Percentiles rank a stretch among this genome's conserved stretches.
Conservation (phyloP, 2,329 filamentous ascomycete genomes). For the Neonectria neomacrospora region DNA sequence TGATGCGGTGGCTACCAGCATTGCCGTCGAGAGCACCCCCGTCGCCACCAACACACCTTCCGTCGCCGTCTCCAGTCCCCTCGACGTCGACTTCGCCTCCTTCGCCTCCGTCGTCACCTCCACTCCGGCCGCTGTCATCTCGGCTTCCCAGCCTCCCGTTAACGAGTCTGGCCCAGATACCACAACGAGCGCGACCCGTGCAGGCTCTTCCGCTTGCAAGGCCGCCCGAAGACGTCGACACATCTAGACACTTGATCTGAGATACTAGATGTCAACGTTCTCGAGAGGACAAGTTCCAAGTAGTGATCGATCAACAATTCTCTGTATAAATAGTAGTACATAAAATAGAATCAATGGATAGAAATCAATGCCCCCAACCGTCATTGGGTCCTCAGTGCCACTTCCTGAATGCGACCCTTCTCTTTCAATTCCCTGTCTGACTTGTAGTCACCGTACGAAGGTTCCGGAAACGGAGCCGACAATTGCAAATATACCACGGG, state of each 20-base stretch:
- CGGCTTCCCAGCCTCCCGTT: neutral
- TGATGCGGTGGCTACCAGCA: slow-evolving; percentile 1
- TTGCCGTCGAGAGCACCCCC: neutral
- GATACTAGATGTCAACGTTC: neutral
- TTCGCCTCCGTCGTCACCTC: slow-evolving; percentile 2
- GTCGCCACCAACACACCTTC: neutral
- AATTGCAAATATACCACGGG: too few species aligned
- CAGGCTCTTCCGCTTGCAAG: slow-evolving; percentile 8
- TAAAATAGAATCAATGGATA: neutral
- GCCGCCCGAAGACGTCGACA: slow-evolving; percentile 1
- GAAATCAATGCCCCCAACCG: too few species aligned
- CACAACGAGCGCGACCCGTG: neutral
- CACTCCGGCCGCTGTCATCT: neutral
- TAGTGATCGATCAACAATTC: neutral
- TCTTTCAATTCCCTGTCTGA: too few species aligned
- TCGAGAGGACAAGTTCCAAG: neutral
- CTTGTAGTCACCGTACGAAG: too few species aligned
- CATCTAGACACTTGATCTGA: neutral
- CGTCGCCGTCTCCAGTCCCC: neutral
- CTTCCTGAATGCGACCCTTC: too few species aligned
- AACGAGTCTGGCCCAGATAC: neutral
- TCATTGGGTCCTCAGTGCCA: too few species aligned
- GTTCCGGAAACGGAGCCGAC: too few species aligned
- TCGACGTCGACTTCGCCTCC: neutral
- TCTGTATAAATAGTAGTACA: neutral